Percentiles rank a stretch among this genome's conserved stretches.
Conservation (phyloP, 805 yeast species). For the Starmerella apicola region DNA sequence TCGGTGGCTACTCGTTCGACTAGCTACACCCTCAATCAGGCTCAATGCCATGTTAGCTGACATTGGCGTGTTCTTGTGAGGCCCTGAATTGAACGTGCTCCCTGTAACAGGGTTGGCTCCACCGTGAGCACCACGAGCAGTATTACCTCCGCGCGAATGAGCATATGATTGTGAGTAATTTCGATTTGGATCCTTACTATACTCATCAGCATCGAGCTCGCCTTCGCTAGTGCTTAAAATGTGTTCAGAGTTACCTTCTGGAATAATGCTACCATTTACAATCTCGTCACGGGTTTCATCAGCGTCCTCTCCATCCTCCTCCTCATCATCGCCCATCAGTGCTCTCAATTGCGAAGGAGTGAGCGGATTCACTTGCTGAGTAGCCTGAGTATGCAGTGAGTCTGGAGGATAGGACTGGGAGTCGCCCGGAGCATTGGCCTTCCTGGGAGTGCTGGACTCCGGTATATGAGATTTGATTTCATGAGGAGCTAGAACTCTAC, state of each 20-base stretch:
- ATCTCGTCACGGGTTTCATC: not conserved
- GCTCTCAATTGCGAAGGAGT: slow-evolving; percentile 8
- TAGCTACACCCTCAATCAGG: no score
- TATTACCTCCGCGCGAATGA: no score
- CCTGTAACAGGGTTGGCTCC: no score
- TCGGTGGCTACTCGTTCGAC: no score
- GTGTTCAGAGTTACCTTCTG: not conserved
- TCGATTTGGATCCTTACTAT: not conserved
- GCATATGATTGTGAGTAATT: not conserved
- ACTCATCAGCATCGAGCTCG: not conserved
- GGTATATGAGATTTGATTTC: not conserved
- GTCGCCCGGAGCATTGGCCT: no score
- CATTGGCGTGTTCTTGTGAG: no score
- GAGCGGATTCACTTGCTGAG: slow-evolving; percentile 9
- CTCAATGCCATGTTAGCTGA: no score
- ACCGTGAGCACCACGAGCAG: no score
- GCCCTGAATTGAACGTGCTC: no score
- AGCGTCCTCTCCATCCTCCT: not conserved
- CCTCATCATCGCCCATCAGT: slow-evolving; percentile 6
- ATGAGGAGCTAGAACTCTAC: slow-evolving; percentile 7
- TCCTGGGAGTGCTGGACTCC: slow-evolving; percentile 9
- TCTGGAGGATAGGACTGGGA: not conserved
- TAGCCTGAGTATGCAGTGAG: slow-evolving; percentile 1
- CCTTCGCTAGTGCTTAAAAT: not conserved
- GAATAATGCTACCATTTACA: no score